Percentiles rank a stretch among this genome's conserved stretches.
These are phyloP conservation scores for Exserohilum turcica DNA, from an alignment of 2,329 filamentous ascomycete genomes.

Conservation along the genomic window DNA sequence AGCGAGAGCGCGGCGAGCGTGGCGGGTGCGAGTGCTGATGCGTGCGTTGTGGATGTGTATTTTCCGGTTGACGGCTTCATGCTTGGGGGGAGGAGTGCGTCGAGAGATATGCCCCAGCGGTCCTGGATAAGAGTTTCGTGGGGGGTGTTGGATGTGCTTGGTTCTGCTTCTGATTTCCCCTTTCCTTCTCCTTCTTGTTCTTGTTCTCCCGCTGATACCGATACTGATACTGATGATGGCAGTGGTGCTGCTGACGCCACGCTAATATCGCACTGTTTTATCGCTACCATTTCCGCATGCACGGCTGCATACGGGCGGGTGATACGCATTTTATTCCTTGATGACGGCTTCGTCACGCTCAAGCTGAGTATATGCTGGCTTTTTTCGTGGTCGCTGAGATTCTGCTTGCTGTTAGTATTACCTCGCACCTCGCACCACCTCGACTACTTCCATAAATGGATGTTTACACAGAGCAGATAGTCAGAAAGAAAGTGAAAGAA, in stretches of 20 bases:
- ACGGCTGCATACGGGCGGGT: slow-evolving; percentile 11
- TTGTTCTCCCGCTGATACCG: no score
- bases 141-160: no score
- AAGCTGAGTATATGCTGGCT: slow-evolving; percentile 14
- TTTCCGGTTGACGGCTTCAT: slow-evolving; percentile 1
- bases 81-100: slow-evolving; percentile 2
- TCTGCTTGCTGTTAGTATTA: background rate
- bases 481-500: background rate
- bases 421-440: no score
- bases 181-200: no score
- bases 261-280: background rate
- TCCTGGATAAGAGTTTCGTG: slow-evolving; percentile 1
- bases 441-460: background rate
- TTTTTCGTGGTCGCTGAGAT: slow-evolving; percentile 17
- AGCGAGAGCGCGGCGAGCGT: background rate
- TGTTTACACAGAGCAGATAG: no score
- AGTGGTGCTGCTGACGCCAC: no score
- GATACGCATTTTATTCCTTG: slow-evolving; percentile 16
- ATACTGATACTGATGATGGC: no score
- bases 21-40: background rate
- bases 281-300: background rate
- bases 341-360: slow-evolving; percentile 4
- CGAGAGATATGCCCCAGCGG: slow-evolving; percentile 7
- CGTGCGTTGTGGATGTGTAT: background rate
- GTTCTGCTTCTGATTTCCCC: no score